Conservation (phyloP, 208 protist species). For the Trichomonas vaginalis region DNA sequence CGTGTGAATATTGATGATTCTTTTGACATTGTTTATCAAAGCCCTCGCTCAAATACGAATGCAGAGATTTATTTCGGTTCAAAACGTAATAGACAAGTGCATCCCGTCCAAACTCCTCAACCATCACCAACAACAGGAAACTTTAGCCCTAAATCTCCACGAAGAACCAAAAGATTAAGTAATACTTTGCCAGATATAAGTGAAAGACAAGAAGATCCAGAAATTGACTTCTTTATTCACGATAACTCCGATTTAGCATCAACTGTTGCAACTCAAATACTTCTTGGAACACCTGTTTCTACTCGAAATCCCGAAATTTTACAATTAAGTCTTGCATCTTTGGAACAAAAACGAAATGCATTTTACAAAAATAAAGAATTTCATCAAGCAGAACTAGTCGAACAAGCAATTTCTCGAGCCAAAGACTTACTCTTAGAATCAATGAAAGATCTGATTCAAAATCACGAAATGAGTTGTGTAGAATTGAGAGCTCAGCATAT, state of each 20-base stretch:
- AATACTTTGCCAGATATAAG: background rate
- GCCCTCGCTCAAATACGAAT: background rate
- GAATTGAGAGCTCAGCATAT: background rate
- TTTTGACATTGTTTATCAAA: background rate
- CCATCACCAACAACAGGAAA: background rate
- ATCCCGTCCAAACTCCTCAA: background rate
- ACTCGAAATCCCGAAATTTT: background rate
- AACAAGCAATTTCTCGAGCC: background rate
- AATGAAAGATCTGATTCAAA: background rate
- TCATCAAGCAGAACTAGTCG: background rate
- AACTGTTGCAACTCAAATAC: background rate
- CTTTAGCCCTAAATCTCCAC: background rate
- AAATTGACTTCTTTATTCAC: background rate
- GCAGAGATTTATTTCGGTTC: background rate
- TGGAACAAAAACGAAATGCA: background rate
- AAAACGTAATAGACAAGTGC: background rate
- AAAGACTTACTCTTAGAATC: background rate
- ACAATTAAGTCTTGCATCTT: background rate
- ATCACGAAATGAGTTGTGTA: background rate
- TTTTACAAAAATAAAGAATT: background rate
- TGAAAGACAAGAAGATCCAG: background rate
- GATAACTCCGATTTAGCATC: background rate
- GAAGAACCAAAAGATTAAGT: background rate
- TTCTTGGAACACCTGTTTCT: background rate
- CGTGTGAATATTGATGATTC: background rate